phyloP scores from a whole-genome alignment of 306 rosid species.

The Quercus engelmannii region DNA sequence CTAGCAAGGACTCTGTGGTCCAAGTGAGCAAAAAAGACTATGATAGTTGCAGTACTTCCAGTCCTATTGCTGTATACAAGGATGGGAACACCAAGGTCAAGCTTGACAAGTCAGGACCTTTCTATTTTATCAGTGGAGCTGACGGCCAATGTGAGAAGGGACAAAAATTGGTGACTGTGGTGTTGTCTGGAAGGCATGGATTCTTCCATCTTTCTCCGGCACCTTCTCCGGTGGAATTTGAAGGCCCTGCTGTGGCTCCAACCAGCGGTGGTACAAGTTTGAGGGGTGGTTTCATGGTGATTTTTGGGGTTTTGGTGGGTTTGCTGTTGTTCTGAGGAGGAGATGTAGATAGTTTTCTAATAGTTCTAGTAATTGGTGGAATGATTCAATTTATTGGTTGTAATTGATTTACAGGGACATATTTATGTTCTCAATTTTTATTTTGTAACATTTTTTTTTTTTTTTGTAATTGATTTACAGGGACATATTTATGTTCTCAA shows the following conservation, averaged over 20 bases:
- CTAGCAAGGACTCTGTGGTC: background rate
- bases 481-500: background rate
- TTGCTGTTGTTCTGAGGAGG: background rate
- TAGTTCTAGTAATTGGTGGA: background rate
- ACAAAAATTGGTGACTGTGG: slow-evolving; percentile 15
- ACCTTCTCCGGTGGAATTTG: background rate
- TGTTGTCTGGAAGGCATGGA: background rate
- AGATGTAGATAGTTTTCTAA: background rate
- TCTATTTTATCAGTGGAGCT: slow-evolving; percentile 36
- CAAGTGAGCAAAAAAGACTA: slow-evolving; percentile 31
- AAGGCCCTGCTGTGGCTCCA: background rate
- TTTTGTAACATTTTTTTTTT: background rate
- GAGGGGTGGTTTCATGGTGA: background rate
- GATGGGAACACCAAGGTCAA: slow-evolving; percentile 23
- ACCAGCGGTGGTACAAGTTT: background rate
- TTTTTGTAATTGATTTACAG: background rate
- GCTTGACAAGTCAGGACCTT: slow-evolving; percentile 13
- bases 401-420: background rate
- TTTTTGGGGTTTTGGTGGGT: background rate
- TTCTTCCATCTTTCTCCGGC: background rate
- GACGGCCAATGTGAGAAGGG: slow-evolving; percentile 26
- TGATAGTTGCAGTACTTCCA: slow-evolving; percentile 5
- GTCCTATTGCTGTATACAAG: background rate
- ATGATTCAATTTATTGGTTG: background rate
- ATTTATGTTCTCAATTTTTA: background rate